Conservation (phyloP, 257 asterid genomes). For the Solanum stenotomum region DNA sequence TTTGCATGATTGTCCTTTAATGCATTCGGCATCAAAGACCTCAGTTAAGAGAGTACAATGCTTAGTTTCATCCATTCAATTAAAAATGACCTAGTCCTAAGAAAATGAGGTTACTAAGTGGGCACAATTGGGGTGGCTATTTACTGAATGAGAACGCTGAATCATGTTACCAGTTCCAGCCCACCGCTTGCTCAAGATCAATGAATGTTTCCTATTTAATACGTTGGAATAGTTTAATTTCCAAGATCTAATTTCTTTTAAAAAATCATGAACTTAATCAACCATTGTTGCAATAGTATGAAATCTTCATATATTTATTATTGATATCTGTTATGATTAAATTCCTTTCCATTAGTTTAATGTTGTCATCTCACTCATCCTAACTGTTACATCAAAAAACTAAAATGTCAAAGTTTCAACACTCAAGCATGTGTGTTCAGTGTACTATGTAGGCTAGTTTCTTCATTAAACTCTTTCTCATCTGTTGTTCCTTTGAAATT, state of each 20-base stretch:
- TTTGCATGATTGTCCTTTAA: background rate
- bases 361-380: background rate
- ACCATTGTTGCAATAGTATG: background rate
- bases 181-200: background rate
- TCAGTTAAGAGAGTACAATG: background rate
- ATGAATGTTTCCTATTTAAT: background rate
- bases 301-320: background rate
- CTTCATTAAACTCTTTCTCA: background rate
- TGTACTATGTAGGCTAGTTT: background rate
- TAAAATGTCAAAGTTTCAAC: background rate
- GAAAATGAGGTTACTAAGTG: background rate
- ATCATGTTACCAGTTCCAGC: background rate
- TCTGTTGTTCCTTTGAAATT: conserved; percentile 36
- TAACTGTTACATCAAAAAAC: background rate
- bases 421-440: background rate
- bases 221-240: background rate
- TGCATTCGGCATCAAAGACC: background rate
- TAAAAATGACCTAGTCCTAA: background rate
- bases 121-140: background rate
- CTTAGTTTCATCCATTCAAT: background rate
- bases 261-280: background rate
- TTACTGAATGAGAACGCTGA: background rate
- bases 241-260: no score
- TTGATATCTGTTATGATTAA: background rate
- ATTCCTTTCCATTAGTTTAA: background rate